Base-by-base conservation (phyloP, 2,329 filamentous ascomycete species). In the Teratosphaeria gauchensis region DNA sequence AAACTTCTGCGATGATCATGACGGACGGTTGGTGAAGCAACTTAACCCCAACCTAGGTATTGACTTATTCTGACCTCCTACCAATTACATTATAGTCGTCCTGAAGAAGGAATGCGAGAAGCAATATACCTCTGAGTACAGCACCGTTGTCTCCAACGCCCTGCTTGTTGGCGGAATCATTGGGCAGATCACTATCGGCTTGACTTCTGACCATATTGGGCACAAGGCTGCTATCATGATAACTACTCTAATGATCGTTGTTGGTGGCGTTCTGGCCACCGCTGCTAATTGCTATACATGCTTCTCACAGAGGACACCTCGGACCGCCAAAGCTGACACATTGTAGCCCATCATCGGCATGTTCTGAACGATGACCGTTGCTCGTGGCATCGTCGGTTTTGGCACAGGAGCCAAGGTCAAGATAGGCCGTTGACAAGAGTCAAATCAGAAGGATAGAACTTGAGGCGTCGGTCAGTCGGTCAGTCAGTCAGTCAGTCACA, bases 281-380 rank as follows among this genome's bases (percentile, higher is more conserved):
- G 78, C 76, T 28, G 31, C 28, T 33, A 53, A 53, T 53, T n/a
- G 16, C 51, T 31, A 31, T 21, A n/a, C 19, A 24, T 12, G 51
- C 28, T 30, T 52, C 2, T 30, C 12, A 12, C 51, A 11, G 3
- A 24, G 16, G 6, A 6, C 11, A 11, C 33, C 11, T 14, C 8
- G 16, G 6, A 38, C 4, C 33, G 33, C 11, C 14, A 4, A 52
- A 11, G 19, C 51, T 52, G 51, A 52, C n/a, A 24, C 51, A 24
- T 2, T 52, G 5, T n/a, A 52, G 51, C 14, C 19, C 11, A 53
- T 31, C 51, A 53, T 53, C 51, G 51, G 51, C 31, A 80, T 82
- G 77, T 77, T 80, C 58, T 80, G 78, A 78, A 80, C 80, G 74
- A 70, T 81, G 71, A 79, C 76, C 0, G 68, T 81, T 19, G 73